phyloP scores from a whole-genome alignment of 1,284 basidiomycete genomes.

The Tylopilus microsporus region DNA sequence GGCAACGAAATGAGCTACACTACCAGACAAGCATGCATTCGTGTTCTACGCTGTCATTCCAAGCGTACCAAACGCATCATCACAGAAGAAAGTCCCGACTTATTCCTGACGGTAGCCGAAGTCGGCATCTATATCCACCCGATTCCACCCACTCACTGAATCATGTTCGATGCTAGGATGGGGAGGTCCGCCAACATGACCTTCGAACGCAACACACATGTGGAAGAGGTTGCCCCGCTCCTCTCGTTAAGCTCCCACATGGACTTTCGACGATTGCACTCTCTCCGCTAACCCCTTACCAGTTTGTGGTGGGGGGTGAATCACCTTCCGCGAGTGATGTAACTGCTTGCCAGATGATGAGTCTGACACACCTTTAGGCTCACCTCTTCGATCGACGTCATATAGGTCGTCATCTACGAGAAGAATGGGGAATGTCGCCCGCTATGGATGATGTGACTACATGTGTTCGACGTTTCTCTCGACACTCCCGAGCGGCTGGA shows the following conservation, averaged over 20 bases:
- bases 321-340: constrained; percentile 54
- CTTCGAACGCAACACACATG: constrained; percentile 68
- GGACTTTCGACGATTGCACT: constrained; percentile 62
- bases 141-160: constrained; percentile 4
- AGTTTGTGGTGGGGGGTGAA: constrained; percentile 72
- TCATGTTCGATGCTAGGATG: constrained; percentile 42
- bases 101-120: constrained; percentile 84
- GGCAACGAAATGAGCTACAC: constrained; percentile 39
- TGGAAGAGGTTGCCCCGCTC: constrained; percentile 55
- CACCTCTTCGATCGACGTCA: constrained; percentile 88
- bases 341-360: not conserved
- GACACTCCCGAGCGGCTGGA: constrained; percentile 37
- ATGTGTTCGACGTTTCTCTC: constrained; percentile 82
- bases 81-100: constrained; percentile 76
- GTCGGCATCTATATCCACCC: constrained; percentile 36
- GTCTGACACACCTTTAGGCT: constrained; percentile 44
- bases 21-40: constrained; percentile 43
- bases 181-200: constrained; percentile 83
- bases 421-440: constrained; percentile 69
- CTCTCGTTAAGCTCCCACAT: constrained; percentile 58
- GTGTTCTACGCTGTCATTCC: constrained; percentile 65
- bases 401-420: constrained; percentile 55
- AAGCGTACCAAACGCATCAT: constrained; percentile 76
- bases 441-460: constrained; percentile 53
- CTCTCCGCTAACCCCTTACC: constrained; percentile 67